phyloP scores from a whole-genome alignment of 805 yeast species.

The Spathaspora passalidarum region DNA sequence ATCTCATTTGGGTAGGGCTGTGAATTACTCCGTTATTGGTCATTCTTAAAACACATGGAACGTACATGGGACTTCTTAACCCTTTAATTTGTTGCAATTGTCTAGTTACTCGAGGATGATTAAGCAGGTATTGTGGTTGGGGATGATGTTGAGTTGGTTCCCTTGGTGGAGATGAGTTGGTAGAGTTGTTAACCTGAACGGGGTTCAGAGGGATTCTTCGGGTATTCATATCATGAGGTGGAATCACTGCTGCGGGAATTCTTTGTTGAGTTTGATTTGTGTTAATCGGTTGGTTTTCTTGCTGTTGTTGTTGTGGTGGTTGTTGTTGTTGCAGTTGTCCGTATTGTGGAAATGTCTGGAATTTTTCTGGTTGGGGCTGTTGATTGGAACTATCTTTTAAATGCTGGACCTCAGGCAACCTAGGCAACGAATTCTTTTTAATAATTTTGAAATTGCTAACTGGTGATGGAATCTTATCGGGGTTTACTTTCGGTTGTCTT shows the following conservation, averaged over 20 bases:
- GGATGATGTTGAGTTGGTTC: background rate
- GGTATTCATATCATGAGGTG: conserved; percentile 14
- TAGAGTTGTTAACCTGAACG: conserved; percentile 2
- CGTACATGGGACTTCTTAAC: conserved; percentile 81
- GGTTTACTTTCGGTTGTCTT: conserved; percentile 33
- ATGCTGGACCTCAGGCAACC: conserved; percentile 9
- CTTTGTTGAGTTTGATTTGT: conserved; percentile 6
- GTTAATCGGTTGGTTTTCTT: background rate
- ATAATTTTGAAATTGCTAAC: background rate
- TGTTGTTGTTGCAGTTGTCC: background rate
- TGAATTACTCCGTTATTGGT: conserved; percentile 13
- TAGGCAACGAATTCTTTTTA: conserved; percentile 8
- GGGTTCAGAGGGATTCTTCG: conserved; percentile 8
- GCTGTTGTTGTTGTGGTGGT: conserved; percentile 1
- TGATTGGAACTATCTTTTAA: conserved; percentile 1
- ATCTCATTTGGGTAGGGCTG: conserved; percentile 8
- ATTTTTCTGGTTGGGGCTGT: background rate
- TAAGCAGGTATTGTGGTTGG: conserved; percentile 10
- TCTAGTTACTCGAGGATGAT: conserved; percentile 16
- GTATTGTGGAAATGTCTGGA: background rate
- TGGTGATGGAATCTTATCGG: conserved; percentile 3
- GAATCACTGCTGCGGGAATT: conserved; percentile 23
- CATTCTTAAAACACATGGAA: conserved; percentile 81
- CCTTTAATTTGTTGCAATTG: conserved; percentile 69
- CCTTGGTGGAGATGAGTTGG: conserved; percentile 3